phyloP scores from a whole-genome alignment of 2,329 filamentous ascomycete species.

The Fusarium floridanum region DNA sequence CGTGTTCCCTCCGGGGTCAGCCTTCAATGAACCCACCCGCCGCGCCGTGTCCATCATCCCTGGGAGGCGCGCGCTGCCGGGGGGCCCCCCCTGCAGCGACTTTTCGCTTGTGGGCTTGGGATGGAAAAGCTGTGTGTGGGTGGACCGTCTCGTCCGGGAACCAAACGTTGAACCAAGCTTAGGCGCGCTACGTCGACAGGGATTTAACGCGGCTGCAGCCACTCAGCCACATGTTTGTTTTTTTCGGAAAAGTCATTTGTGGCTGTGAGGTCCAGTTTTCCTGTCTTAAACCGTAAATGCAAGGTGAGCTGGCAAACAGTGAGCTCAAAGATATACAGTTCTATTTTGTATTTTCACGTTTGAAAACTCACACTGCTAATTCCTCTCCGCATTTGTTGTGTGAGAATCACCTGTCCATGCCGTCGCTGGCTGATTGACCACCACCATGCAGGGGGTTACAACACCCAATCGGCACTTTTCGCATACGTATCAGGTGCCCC shows the following conservation, averaged over 20 bases:
- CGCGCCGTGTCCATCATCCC: background rate
- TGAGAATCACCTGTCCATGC: conserved; percentile 27
- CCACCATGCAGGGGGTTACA: conserved; percentile 11
- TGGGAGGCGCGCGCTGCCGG: background rate
- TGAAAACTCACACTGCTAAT: background rate
- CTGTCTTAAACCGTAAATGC: background rate
- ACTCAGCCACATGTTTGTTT: conserved; percentile 45
- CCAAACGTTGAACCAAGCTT: conserved; percentile 50
- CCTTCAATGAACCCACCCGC: conserved; percentile 13
- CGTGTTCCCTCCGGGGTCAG: conserved; percentile 14
- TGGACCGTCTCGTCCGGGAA: conserved; percentile 35
- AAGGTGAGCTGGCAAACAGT: background rate
- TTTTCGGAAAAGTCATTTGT: conserved; percentile 25
- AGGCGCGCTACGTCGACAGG: conserved; percentile 47
- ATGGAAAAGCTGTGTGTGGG: conserved; percentile 7
- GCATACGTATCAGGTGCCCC: conserved; percentile 3
- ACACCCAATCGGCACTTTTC: conserved; percentile 23
- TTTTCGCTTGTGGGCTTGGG: conserved; percentile 12
- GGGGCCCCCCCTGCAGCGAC: conserved; percentile 17
- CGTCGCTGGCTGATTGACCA: conserved; percentile 4
- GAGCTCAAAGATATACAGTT: background rate
- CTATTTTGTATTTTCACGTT: background rate
- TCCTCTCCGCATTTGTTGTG: conserved; percentile 18
- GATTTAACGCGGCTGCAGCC: conserved; percentile 44
- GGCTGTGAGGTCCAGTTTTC: conserved; percentile 9